A percentile compares a stretch with the other conserved stretches of the same genome.
phyloP scores from a whole-genome alignment of 192 early-diverging fungal genomes.

The Coemansia sp. region DNA sequence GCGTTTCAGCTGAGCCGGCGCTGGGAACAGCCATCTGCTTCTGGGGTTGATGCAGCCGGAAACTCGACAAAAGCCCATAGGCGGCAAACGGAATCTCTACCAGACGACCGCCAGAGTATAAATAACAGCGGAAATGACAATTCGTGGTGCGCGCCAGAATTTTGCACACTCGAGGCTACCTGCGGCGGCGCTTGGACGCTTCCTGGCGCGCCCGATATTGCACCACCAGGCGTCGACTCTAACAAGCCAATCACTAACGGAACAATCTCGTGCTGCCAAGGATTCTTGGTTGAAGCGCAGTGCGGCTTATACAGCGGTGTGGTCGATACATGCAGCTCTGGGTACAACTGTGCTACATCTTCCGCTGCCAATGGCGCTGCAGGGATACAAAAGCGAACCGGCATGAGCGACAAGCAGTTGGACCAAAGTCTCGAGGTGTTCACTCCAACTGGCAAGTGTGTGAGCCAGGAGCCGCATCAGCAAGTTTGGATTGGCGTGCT shows the following conservation, averaged over 20 bases:
- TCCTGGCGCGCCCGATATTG: slow-evolving; percentile 36
- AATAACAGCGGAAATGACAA: not conserved
- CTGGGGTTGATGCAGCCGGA: not conserved
- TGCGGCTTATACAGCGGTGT: slow-evolving; percentile 53
- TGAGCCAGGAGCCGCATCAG: slow-evolving; percentile 51
- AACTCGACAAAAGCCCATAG: not conserved
- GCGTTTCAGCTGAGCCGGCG: slow-evolving; percentile 48
- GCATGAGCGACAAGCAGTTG: not conserved
- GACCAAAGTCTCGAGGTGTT: not conserved
- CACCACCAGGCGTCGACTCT: slow-evolving; percentile 32
- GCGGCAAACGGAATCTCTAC: slow-evolving; percentile 2
- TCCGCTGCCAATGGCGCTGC: not conserved
- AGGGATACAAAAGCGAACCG: slow-evolving; percentile 6
- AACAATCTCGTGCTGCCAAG: slow-evolving; percentile 56
- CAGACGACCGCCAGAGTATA: slow-evolving; percentile 9
- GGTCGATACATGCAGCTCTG: slow-evolving; percentile 56
- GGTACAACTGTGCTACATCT: slow-evolving; percentile 32
- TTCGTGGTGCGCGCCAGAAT: slow-evolving; percentile 49
- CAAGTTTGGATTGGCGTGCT: slow-evolving; percentile 75
- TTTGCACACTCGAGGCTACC: slow-evolving; percentile 61
- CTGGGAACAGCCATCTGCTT: slow-evolving; percentile 11
- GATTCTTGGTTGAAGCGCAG: slow-evolving; percentile 32
- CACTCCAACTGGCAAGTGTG: slow-evolving; percentile 49
- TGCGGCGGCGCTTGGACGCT: slow-evolving; percentile 64
- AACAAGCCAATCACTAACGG: slow-evolving; percentile 20